Conservation (phyloP, 2,329 filamentous ascomycete genomes). For the Ceratocystis harringtonii region DNA sequence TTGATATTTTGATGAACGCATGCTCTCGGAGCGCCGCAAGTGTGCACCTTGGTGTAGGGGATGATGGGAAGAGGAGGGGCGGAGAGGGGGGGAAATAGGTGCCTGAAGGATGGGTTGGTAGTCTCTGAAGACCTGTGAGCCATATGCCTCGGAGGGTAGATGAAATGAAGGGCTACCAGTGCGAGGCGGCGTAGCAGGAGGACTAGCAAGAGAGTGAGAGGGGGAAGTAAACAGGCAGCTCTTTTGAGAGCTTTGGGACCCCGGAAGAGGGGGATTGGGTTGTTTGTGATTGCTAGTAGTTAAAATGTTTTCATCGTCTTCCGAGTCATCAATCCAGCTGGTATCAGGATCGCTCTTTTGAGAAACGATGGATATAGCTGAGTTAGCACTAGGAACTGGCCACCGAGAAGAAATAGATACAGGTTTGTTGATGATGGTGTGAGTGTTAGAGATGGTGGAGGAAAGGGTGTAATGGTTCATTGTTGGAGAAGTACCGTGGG, state of each 20-base stretch:
- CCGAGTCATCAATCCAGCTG: constrained; percentile 29
- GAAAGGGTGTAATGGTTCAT: neutral
- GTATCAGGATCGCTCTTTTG: constrained; percentile 19
- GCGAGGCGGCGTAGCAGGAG: constrained; percentile 11
- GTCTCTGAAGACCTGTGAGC: neutral
- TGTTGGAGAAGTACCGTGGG: constrained; percentile 3
- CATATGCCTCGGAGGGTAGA: neutral
- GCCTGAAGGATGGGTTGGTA: constrained; percentile 3
- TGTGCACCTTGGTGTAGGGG: neutral
- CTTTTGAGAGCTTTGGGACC: neutral
- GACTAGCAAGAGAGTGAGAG: constrained; percentile 11
- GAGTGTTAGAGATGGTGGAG: neutral
- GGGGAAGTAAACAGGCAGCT: neutral
- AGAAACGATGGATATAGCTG: constrained; percentile 8
- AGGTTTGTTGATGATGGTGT: neutral
- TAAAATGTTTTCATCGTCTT: constrained; percentile 23
- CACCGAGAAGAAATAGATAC: neutral
- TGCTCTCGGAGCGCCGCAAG: neutral
- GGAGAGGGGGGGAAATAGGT: constrained; percentile 12
- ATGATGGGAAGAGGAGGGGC: neutral
- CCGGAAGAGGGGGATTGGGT: neutral
- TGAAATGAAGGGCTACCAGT: constrained; percentile 7
- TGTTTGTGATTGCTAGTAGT: neutral
- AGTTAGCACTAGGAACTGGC: constrained; percentile 1
- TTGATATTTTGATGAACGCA: neutral